Conservation (phyloP, 2,329 filamentous ascomycete species). For the Arthrobotrys musiformis region DNA sequence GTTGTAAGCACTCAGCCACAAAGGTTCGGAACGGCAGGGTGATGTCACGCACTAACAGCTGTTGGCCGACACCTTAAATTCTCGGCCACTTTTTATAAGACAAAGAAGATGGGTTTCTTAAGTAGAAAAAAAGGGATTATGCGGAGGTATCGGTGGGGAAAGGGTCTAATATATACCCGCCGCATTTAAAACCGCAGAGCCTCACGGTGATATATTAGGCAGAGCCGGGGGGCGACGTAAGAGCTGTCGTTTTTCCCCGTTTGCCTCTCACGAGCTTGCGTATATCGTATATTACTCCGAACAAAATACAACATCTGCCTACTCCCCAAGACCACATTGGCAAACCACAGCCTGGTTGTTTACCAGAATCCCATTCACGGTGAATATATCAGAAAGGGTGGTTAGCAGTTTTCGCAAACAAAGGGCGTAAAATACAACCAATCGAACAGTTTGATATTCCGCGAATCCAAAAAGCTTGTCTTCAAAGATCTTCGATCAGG, state of each 20-base stretch:
- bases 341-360: not conserved
- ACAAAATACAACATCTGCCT: no score
- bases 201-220: not conserved
- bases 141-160: not conserved
- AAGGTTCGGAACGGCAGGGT: conserved; percentile 12
- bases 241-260: conserved; percentile 3
- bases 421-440: not conserved
- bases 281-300: conserved; percentile 12
- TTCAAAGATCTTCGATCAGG: not conserved
- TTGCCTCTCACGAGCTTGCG: conserved; percentile 39
- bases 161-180: not conserved
- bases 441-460: not conserved
- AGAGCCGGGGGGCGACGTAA: conserved; percentile 41
- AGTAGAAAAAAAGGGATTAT: not conserved
- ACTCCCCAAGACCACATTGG: not conserved
- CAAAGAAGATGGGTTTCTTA: not conserved
- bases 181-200: not conserved
- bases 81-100: not conserved
- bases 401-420: not conserved
- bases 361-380: no score
- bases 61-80: not conserved
- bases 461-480: conserved; percentile 6
- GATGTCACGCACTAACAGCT: conserved; percentile 50
- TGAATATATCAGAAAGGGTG: no score
- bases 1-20: conserved; percentile 16